Evolutionary conservation across 139 green algal species (phyloP).

Genomic region (Haematococcus lacustris): DNA sequence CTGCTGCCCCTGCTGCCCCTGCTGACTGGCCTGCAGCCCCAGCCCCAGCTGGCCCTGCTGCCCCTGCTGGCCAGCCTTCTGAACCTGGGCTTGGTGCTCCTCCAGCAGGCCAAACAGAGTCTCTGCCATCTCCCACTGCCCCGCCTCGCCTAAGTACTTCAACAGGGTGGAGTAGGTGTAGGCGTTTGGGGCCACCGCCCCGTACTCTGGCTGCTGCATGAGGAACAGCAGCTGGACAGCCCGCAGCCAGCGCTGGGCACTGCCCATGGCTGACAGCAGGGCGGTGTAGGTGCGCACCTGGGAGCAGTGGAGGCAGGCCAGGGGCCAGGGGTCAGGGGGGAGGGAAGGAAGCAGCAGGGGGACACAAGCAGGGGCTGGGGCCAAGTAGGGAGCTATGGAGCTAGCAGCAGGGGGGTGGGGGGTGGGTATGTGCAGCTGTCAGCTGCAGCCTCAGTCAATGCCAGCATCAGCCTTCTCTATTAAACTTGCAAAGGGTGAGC

Average conservation of each 20-base stretch:
- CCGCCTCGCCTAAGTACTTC: constrained; percentile 69
- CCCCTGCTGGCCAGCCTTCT: not conserved
- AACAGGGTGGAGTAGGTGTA: constrained; percentile 79
- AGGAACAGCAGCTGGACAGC: constrained; percentile 51
- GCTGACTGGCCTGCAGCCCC: not conserved
- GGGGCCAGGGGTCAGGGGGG: too few relatives aligned
- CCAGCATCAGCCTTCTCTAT: too few relatives aligned
- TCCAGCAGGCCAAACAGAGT: constrained; percentile 69
- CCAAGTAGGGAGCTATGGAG: too few relatives aligned
- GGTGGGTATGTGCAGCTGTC: too few relatives aligned
- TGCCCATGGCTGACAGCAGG: constrained; percentile 65
- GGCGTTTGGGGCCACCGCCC: constrained; percentile 58
- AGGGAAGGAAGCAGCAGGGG: too few relatives aligned
- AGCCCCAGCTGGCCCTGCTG: not conserved
- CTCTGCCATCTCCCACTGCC: constrained; percentile 74
- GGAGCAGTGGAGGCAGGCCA: too few relatives aligned
- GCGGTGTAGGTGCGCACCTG: constrained; percentile 74
- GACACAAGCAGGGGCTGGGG: too few relatives aligned
- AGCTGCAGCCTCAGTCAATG: too few relatives aligned
- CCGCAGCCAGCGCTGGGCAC: constrained; percentile 59
- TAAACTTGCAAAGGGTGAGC: too few relatives aligned
- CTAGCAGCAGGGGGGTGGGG: too few relatives aligned
- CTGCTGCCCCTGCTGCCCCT: constrained; percentile 3
- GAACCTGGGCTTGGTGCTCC: constrained; percentile 16
- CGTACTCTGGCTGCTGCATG: constrained; percentile 56